phyloP scores from a whole-genome alignment of 208 protist species.

The Crithidia thermophila region DNA sequence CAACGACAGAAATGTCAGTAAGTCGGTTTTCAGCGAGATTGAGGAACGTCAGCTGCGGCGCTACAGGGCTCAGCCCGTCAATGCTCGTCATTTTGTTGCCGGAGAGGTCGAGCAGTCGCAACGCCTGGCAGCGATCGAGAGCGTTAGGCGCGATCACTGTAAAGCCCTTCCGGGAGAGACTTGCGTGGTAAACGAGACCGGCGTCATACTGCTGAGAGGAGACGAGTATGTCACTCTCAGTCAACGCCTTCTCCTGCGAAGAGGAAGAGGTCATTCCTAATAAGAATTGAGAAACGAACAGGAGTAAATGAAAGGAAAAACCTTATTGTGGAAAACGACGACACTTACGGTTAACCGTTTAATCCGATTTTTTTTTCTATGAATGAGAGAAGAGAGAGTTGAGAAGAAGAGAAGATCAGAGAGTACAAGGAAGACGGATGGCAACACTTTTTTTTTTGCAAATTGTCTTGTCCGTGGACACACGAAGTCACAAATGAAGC shows the following conservation, averaged over 20 bases:
- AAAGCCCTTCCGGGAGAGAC: conserved; percentile 29
- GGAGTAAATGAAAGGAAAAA: too few species aligned
- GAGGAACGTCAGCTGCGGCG: conserved; percentile 53
- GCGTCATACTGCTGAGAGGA: conserved; percentile 75
- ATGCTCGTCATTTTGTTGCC: conserved; percentile 66
- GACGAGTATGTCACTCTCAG: conserved; percentile 42
- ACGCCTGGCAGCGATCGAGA: conserved; percentile 37
- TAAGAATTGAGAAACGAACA: background rate
- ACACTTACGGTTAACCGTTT: too few species aligned
- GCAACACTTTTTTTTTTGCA: too few species aligned
- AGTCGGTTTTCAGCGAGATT: conserved; percentile 78
- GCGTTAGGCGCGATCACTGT: conserved; percentile 34
- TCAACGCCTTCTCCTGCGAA: conserved; percentile 18
- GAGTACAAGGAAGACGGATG: background rate
- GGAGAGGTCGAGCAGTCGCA: conserved; percentile 66
- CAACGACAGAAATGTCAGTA: conserved; percentile 39
- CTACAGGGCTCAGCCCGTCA: conserved; percentile 49
- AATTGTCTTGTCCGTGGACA: too few species aligned
- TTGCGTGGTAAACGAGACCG: conserved; percentile 40
- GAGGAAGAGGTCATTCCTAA: background rate
- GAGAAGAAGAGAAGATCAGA: background rate
- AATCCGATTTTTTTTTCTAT: too few species aligned
- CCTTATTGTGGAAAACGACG: too few species aligned
- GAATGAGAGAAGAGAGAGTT: background rate
- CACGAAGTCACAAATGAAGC: too few species aligned